phyloP scores from a whole-genome alignment of 2,329 filamentous ascomycete genomes.

The Diaporthe helianthi region DNA sequence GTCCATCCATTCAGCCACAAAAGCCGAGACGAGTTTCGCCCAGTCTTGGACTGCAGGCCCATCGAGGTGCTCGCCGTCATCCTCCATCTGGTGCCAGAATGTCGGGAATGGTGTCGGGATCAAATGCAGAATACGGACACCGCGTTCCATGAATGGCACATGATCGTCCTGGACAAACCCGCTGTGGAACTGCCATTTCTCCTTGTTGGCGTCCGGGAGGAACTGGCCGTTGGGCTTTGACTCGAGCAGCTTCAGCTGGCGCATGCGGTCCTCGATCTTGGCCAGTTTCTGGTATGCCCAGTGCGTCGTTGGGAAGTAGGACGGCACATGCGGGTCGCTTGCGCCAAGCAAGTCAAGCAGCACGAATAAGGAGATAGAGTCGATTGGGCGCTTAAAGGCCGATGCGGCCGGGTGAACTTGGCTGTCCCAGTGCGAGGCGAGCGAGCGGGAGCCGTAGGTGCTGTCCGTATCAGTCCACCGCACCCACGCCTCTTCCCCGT shows the following conservation, averaged over 20 bases:
- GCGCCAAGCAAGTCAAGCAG: slow-evolving; percentile 89
- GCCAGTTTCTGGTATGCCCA: slow-evolving; percentile 89
- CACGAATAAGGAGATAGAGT: slow-evolving; percentile 81
- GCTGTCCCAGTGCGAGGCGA: slow-evolving; percentile 76
- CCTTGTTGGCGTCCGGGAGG: slow-evolving; percentile 48
- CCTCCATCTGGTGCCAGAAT: slow-evolving; percentile 76
- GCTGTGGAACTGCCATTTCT: slow-evolving; percentile 43
- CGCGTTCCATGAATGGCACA: slow-evolving; percentile 75
- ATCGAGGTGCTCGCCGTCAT: slow-evolving; percentile 78
- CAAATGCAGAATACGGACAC: slow-evolving; percentile 78
- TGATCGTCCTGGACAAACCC: slow-evolving; percentile 73
- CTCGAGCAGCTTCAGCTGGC: slow-evolving; percentile 70
- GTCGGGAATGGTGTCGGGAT: slow-evolving; percentile 75
- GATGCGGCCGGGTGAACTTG: slow-evolving; percentile 71
- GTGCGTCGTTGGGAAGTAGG: slow-evolving; percentile 88
- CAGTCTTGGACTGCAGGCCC: slow-evolving; percentile 77
- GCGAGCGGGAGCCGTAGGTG: slow-evolving; percentile 76
- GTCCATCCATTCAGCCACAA: slow-evolving; percentile 82
- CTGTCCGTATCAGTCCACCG: slow-evolving; percentile 76
- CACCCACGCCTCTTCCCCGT: slow-evolving; percentile 83
- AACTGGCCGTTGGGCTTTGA: slow-evolving; percentile 48
- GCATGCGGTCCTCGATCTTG: slow-evolving; percentile 74
- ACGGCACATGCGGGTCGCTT: slow-evolving; percentile 73
- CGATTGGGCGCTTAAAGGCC: slow-evolving; percentile 71
- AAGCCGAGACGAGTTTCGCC: slow-evolving; percentile 75